Base-by-base conservation (phyloP, 2,329 filamentous ascomycete species). In the Colletotrichum plurivorum region DNA sequence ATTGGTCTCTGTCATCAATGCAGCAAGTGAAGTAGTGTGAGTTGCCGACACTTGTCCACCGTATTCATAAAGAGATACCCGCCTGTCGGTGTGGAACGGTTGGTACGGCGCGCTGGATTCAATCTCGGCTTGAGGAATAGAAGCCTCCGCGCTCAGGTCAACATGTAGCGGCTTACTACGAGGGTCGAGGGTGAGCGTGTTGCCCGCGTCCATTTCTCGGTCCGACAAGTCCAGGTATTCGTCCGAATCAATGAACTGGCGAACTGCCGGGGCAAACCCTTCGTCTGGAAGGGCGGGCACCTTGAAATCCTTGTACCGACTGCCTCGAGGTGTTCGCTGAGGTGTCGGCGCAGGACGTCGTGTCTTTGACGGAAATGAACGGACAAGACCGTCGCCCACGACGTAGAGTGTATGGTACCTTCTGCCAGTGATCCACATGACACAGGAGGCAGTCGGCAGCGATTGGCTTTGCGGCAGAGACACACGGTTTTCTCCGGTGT, bases 71-170 rank as follows among this genome's bases (percentile, higher is more conserved):
- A 98, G 84, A n/a, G 87, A 89, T 52, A 98, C 93, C 3, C 95
- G 90, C 63, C 90, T 89, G 76, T 98, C 95, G 0, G 95, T 96
- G 78, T 98, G 95, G 83, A 98, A 98, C 1, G 96, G 95, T 75
- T 97, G 95, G 75, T 97, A 98, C 2, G 95, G 94, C 5, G 95
- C 93, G 76, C 95, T 98, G 1, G 95, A 97, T 77, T 99, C 96
- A 72, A 97, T 97, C 83, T 98, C 95, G 6, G 94, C 94, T 72
- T 91, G 89, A 1, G 90, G 89, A 65, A 89, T 95, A 77, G 83
- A 92, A 78, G 82, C 93, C 79, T 84, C 92, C 78, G 84, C 87
- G 63, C 80, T 83, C 75, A 78, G 81, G 75, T 81, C 84, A 72
- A 72, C 75, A 74, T 75, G 78, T 62, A 77, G 75, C 49, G 80